Evolutionary conservation across 345 rosid genomes (phyloP), one percentile per base, ranked within the genome.

Genomic region (Microcos paniculata): DNA sequence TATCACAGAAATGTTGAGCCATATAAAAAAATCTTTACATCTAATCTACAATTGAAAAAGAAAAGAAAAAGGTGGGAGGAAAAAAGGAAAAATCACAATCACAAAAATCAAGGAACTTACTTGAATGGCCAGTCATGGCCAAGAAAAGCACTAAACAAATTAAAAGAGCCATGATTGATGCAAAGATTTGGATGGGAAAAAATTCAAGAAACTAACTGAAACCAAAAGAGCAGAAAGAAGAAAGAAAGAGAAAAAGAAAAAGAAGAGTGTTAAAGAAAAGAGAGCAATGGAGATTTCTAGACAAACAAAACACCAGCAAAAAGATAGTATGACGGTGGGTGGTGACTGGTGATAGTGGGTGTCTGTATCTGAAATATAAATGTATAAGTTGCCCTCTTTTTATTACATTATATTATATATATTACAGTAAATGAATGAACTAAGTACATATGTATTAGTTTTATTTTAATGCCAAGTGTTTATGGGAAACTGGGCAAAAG

Each of bases 111-210:
- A 75, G 70, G 11, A 66, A 72, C 93, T 90, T 84, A 92, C 98
- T 86, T 86, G 97, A 88, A 82, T 77, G 82, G 71, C 87, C 92
- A 38, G 82, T 26, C 66, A 86, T 76, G 81, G 92, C 84, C 74
- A 83, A 72, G 77, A 92, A 65, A 62, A 92, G 84, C 82, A 87
- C 70, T 45, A 89, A 70, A 68, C 68, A 80, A 69, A 87, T 71
- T 61, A 88, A 75, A 78, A 77, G 57, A 71, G 90, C 86, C 98
- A 94, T 94, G 81, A 75, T 73, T 74, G 76, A 75, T 66, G 67
- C 75, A 76, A 76, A 81, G 80, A 58, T 59, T 61, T 28, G 14
- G 51, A 30, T 4, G 49, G 35, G 40, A 35, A 35, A 40, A 52
- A n/a, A 33, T 67, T 51, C n/a, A 71, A 31, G 81, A 35, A 66